These are phyloP conservation scores for Linderniella brevidens DNA, from an alignment of 257 asterid genomes.

Conservation along the genomic window DNA sequence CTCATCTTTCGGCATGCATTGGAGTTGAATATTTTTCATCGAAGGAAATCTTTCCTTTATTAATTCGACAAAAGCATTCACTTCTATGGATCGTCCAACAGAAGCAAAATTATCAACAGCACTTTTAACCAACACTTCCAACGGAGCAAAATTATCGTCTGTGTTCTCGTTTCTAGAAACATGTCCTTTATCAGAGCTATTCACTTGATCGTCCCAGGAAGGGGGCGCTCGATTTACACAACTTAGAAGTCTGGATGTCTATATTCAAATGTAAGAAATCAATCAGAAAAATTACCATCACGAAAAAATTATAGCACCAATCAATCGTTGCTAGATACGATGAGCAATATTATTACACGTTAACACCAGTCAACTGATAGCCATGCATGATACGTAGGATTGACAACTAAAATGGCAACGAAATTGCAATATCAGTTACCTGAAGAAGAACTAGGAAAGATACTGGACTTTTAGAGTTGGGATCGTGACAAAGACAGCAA, in stretches of 20 bases:
- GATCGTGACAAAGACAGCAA: conserved; percentile 91
- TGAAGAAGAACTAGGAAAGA: conserved; percentile 88
- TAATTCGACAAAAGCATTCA: conserved; percentile 43
- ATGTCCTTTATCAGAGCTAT: conserved; percentile 38
- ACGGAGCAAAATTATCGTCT: conserved; percentile 20
- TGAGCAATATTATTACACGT: too few relatives aligned
- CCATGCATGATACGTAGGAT: too few relatives aligned
- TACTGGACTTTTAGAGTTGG: conserved; percentile 53
- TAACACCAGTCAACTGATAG: too few relatives aligned
- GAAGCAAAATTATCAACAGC: conserved; percentile 55
- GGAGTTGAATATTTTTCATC: conserved; percentile 33
- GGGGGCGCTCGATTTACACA: conserved; percentile 53
- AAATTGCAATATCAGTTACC: conserved; percentile 25
- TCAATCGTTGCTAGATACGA: neutral
- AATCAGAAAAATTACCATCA: neutral
- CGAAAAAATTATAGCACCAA: neutral
- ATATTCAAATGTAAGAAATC: conserved; percentile 16
- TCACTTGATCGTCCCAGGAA: conserved; percentile 47
- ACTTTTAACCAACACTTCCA: conserved; percentile 40
- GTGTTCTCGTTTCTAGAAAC: conserved; percentile 18
- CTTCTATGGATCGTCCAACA: conserved; percentile 45
- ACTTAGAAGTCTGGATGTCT: conserved; percentile 92
- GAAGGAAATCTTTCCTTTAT: conserved; percentile 45
- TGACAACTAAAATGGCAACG: too few relatives aligned
- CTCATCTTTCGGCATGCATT: conserved; percentile 18